phyloP scores from a whole-genome alignment of 2,329 filamentous ascomycete species.

The Penicillium sumatraense region DNA sequence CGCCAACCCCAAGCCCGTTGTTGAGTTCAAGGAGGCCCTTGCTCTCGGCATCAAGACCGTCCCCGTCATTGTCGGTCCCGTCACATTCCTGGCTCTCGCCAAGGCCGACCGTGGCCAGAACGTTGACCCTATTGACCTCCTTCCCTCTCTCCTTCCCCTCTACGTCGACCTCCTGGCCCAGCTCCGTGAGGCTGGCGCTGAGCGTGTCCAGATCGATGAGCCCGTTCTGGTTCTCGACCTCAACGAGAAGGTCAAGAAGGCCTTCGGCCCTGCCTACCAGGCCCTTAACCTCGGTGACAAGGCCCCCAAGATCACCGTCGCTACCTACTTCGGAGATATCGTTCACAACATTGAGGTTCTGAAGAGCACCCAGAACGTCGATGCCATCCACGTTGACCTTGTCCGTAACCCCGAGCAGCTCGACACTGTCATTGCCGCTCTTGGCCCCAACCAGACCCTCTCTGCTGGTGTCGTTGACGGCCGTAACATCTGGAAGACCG shows the following conservation, averaged over 20 bases:
- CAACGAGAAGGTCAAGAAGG: slow-evolving; percentile 84
- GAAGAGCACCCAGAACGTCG: slow-evolving; percentile 71
- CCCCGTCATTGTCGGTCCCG: slow-evolving; percentile 91
- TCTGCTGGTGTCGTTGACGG: slow-evolving; percentile 97
- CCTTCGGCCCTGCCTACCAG: slow-evolving; percentile 98
- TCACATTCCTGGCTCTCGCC: slow-evolving; percentile 95
- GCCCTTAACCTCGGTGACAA: slow-evolving; percentile 77
- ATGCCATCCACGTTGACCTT: slow-evolving; percentile 91
- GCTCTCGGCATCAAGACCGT: slow-evolving; percentile 91
- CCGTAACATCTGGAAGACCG: slow-evolving; percentile 99
- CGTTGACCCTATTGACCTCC: slow-evolving; percentile 89
- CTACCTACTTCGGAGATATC: slow-evolving; percentile 99
- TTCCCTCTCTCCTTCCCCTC: slow-evolving; percentile 90
- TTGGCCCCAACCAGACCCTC: slow-evolving; percentile 86
- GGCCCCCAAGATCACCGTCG: slow-evolving; percentile 85
- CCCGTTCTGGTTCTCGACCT: slow-evolving; percentile 95
- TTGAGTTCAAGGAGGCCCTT: slow-evolving; percentile 96
- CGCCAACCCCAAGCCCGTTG: slow-evolving; percentile 87
- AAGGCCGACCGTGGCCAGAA: slow-evolving; percentile 97
- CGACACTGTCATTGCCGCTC: slow-evolving; percentile 76
- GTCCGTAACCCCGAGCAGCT: slow-evolving; percentile 99
- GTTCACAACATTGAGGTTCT: slow-evolving; percentile 97
- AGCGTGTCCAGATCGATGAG: slow-evolving; percentile 98
- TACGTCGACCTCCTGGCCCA: slow-evolving; percentile 91
- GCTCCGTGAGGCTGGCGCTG: slow-evolving; percentile 94